Percentiles rank a stretch among this genome's conserved stretches.
These are phyloP conservation scores for Gentiana dahurica DNA, from an alignment of 257 asterid species.

Conservation along the genomic window DNA sequence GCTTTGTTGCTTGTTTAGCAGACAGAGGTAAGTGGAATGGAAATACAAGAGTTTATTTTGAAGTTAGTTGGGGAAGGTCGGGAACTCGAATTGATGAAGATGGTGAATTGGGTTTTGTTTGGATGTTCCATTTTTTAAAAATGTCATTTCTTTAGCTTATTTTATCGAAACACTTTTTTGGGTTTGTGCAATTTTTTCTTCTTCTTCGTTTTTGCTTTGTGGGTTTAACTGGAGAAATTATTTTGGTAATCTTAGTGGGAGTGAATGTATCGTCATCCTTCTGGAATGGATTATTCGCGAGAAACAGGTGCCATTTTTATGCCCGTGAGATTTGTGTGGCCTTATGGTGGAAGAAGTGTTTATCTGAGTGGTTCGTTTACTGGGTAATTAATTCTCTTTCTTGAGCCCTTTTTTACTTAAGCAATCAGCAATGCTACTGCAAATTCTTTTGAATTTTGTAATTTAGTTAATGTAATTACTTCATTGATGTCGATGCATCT, in stretches of 20 bases:
- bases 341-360: constrained; percentile 67
- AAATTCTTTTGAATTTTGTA: background rate
- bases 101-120: background rate
- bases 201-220: background rate
- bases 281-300: constrained; percentile 43
- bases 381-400: constrained; percentile 24
- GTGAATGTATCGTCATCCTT: constrained; percentile 15
- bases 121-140: background rate
- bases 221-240: constrained; percentile 1
- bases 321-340: constrained; percentile 65
- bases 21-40: background rate
- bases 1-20: background rate
- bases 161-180: constrained; percentile 1
- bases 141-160: background rate
- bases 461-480: constrained; percentile 8
- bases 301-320: constrained; percentile 49
- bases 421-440: background rate
- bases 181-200: background rate
- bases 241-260: constrained; percentile 11
- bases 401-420: constrained; percentile 6
- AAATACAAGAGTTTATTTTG: background rate
- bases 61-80: background rate
- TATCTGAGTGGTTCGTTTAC: constrained; percentile 58
- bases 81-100: background rate
- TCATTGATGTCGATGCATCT: background rate